A percentile compares a stretch with the other conserved stretches of the same genome.
These are phyloP conservation scores for Blastocystis sp. DNA, from an alignment of 352 stramenopile species.

Conservation along the genomic window DNA sequence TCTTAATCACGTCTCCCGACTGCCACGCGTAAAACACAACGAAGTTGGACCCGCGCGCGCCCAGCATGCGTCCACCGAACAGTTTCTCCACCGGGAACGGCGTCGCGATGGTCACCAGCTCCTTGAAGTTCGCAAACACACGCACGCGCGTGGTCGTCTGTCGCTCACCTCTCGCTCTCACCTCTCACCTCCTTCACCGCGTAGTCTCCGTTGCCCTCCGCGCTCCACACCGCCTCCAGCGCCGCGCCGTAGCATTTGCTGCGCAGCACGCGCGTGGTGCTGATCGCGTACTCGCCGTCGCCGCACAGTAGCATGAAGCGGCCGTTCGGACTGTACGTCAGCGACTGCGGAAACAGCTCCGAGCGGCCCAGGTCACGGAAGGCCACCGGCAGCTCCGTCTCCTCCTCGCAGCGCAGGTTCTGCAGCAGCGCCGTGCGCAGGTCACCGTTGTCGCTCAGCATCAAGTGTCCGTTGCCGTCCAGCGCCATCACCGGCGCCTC, in stretches of 20 bases:
- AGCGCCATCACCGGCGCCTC: constrained; percentile 93
- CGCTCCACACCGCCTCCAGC: constrained; percentile 93
- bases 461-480: constrained; percentile 85
- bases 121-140: constrained; percentile 98
- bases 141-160: constrained; percentile 86
- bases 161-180: neutral
- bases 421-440: constrained; percentile 81
- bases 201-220: constrained; percentile 89
- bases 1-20: constrained; percentile 85
- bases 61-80: constrained; percentile 84
- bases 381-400: neutral
- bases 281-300: constrained; percentile 99
- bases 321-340: constrained; percentile 96
- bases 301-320: constrained; percentile 92
- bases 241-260: constrained; percentile 82
- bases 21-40: constrained; percentile 98
- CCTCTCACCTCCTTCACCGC: constrained; percentile 8
- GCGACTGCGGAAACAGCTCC: constrained; percentile 90
- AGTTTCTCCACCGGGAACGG: constrained; percentile 84
- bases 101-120: constrained; percentile 81
- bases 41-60: constrained; percentile 84
- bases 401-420: constrained; percentile 56
- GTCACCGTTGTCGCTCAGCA: constrained; percentile 95
- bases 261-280: constrained; percentile 84
- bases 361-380: constrained; percentile 75